Conservation (phyloP, 176 grass and related monocot species). For the Triticum dicoccoides region DNA sequence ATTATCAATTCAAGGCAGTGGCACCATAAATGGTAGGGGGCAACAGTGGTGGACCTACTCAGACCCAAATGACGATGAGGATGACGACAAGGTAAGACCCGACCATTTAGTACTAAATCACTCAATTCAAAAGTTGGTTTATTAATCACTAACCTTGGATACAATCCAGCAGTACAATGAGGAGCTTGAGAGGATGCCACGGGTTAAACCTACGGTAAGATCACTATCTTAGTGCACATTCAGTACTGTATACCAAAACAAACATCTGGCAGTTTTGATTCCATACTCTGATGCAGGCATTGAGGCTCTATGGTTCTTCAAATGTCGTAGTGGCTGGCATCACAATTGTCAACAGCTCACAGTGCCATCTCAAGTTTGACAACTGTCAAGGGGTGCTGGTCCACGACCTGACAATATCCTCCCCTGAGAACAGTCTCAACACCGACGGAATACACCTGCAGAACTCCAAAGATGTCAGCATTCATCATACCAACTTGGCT, state of each 20-base stretch:
- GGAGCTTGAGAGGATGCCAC: constrained; percentile 76
- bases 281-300: constrained; percentile 64
- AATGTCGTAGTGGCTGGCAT: constrained; percentile 87
- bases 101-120: background rate
- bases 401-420: constrained; percentile 84
- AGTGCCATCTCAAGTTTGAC: constrained; percentile 99
- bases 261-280: constrained; percentile 27
- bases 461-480: constrained; percentile 95
- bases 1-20: constrained; percentile 82
- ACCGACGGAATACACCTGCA: constrained; percentile 99
- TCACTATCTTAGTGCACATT: constrained; percentile 3
- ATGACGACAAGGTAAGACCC: constrained; percentile 62
- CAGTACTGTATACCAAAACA: constrained; percentile 12
- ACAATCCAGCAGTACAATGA: constrained; percentile 48
- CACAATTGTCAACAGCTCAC: constrained; percentile 94
- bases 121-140: constrained; percentile 31
- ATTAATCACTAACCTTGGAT: constrained; percentile 40
- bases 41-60: constrained; percentile 80
- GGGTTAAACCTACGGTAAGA: constrained; percentile 94
- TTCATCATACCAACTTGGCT: constrained; percentile 80
- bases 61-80: constrained; percentile 43
- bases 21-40: constrained; percentile 82
- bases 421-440: constrained; percentile 82
- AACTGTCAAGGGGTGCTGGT: constrained; percentile 85
- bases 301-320: constrained; percentile 95